phyloP scores from a whole-genome alignment of 257 asterid genomes.

The Gentiana macrophylla region DNA sequence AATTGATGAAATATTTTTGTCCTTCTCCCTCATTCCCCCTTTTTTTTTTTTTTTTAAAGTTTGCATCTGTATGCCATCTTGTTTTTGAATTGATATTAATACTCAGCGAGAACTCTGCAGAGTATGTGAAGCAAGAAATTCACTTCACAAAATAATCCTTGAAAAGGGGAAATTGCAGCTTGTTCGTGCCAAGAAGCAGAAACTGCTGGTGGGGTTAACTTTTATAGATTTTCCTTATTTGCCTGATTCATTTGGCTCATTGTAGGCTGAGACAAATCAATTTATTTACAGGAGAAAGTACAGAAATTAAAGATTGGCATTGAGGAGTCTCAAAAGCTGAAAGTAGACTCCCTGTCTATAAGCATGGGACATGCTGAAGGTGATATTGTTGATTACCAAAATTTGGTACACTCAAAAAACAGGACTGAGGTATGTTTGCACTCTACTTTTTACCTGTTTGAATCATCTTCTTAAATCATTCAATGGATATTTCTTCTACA shows the following conservation, averaged over 20 bases:
- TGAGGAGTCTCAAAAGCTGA: conserved; percentile 42
- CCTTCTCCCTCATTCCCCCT: too few species aligned
- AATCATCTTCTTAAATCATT: too few species aligned
- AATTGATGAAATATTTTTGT: too few species aligned
- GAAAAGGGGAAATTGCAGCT: conserved; percentile 61
- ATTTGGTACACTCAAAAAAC: conserved; percentile 19
- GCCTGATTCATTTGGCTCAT: background rate
- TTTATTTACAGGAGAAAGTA: conserved; percentile 49
- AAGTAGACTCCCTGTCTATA: conserved; percentile 22
- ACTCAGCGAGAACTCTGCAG: conserved; percentile 26
- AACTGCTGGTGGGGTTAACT: conserved; percentile 48
- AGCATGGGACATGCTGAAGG: conserved; percentile 16
- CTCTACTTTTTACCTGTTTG: too few species aligned
- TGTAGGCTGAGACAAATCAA: conserved; percentile 11
- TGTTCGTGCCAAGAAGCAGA: conserved; percentile 47
- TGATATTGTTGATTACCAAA: conserved; percentile 21
- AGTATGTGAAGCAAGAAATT: conserved; percentile 36
- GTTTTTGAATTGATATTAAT: conserved; percentile 18
- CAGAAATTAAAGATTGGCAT: conserved; percentile 42
- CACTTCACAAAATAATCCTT: conserved; percentile 46
- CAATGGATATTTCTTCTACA: too few species aligned
- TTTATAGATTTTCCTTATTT: conserved; percentile 8
- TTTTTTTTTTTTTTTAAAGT: background rate
- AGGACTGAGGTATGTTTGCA: conserved; percentile 27
- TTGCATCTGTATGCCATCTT: conserved; percentile 1